Base-by-base conservation (phyloP, 2,329 filamentous ascomycete genomes). In the Septoria petroselini region DNA sequence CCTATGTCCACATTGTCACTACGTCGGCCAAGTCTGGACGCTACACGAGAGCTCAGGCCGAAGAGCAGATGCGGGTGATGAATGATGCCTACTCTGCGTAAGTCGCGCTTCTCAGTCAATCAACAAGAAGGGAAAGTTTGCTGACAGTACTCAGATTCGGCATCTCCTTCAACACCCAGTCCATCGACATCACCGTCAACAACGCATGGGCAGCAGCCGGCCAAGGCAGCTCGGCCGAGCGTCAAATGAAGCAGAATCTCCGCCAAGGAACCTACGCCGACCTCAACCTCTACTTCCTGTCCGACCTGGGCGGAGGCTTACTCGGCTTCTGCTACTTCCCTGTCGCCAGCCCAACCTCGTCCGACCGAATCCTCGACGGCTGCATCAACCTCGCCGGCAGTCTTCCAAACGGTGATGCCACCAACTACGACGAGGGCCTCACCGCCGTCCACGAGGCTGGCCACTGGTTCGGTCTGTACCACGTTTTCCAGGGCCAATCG, bases 241-340 rank as follows among this genome's bases (percentile, higher is more conserved):
- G 23, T 3, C 69, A 53, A 12, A 79, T 80, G 77, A 81, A 81
- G 62, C 62, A 64, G 29, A 63, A 71, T 2, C 72, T 82, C 5
- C 76, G 75, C 15, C 68, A 73, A 57, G 78, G 78, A 41, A 72
- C 62, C 31, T 81, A 81, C 62, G 58, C 61, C 25, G 72, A 73
- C 1, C 69, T 81, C 17, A 81, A 82, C 63, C 68, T 82, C 43
- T 81, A 80, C 65, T 81, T 80, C 66, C 74, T 79, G 58, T 76
- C 74, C 21, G 70, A 79, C 50, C 68, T 81, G 7, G 52, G 57
- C 31, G 56, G 48, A 29, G 60, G 57, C 17, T 48, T 59, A 3
- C 46, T 62, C 9, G 59, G 61, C 35, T 62, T 58, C 52, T 62
- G 60, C 52, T 61, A 61, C 46, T 59, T 64, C 37, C 61, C 61